Evolutionary conservation across 495 filamentous ascomycete genomes (phyloP), one percentile per base, ranked within the genome.

Genomic region (Penicillium roqueforti): DNA sequence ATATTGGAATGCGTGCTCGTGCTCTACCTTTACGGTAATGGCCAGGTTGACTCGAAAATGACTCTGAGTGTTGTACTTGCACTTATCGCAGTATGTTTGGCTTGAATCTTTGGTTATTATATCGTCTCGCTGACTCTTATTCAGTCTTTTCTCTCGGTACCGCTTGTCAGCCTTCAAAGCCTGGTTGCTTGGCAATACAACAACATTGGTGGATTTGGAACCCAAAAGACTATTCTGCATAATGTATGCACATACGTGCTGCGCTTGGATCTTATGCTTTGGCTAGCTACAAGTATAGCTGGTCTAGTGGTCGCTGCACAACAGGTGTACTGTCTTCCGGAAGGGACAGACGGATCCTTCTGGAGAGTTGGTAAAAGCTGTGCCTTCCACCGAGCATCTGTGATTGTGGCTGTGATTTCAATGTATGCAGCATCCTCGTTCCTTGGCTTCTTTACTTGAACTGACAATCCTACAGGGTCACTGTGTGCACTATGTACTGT

Each of bases 151-250:
- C 54, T 74, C 11, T 70, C 71, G 0, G 59, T 76, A 1, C 70
- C 74, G 0, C 63, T 76, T 14, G 63, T 72, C 4, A 59, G 59
- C n/a, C 60, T 77, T 3, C 74, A 77, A 29, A 76, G 71, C 44
- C 49, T 77, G 19, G 71, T 77, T 34, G 70, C 72, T 2, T 76
- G 72, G 72, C 74, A 77, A 45, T 74, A 74, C 45, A 72, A 74
- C 43, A 68, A 67, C 13, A 69, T 72, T 20, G 54, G 60, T 22
- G 68, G 70, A n/a, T 71, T 70, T 52, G 63, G 61, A 10, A 55
- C 62, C 13, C 68, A 73, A 26, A 74, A 72, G 41, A 62, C 64
- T 6, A 52, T 70, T 4, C 45, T 77, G 22, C 66, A 68, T 38
- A 68, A 67, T 49, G 55, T 60, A 5, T 77, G 71, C 61, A 74